Evolutionary conservation across 208 protist genomes (phyloP).

Genomic region (Strigomonas culicis): DNA sequence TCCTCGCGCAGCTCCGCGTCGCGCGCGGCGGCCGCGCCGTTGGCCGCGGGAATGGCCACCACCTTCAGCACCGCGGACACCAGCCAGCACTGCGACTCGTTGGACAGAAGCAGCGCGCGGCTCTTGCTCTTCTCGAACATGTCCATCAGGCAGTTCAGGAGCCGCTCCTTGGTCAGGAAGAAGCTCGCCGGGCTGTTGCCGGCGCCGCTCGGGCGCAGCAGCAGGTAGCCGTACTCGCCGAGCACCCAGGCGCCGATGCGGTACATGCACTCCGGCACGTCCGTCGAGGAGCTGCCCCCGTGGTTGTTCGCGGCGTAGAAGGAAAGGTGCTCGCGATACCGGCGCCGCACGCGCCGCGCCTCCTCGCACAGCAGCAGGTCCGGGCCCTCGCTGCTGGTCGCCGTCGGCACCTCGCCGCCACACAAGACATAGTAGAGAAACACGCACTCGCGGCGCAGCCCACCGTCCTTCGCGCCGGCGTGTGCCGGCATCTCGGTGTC

Average conservation of each 20-base stretch:
- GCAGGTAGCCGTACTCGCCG: conserved; percentile 92
- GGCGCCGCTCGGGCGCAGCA: conserved; percentile 22
- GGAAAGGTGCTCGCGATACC: neutral
- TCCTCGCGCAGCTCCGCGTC: conserved; percentile 26
- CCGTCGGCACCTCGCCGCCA: conserved; percentile 2
- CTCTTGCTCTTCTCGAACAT: conserved; percentile 37
- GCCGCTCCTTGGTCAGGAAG: conserved; percentile 13
- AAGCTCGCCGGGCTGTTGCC: neutral
- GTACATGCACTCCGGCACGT: conserved; percentile 49
- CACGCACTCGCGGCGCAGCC: too few species aligned
- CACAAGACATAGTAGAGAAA: conserved; percentile 5
- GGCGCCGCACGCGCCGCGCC: neutral
- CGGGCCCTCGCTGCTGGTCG: neutral
- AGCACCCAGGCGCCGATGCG: conserved; percentile 90
- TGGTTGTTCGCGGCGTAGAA: conserved; percentile 2
- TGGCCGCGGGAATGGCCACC: conserved; percentile 8
- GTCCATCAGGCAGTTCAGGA: conserved; percentile 74
- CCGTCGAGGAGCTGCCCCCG: neutral
- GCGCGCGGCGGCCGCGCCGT: neutral
- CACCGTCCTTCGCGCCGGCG: too few species aligned
- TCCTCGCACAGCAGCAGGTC: neutral
- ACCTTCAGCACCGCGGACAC: conserved; percentile 81
- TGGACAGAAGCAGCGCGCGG: neutral
- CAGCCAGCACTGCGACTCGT: conserved; percentile 55
- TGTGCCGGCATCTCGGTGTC: neutral